These are phyloP conservation scores for Spiromastix sp. DNA, from an alignment of 2,329 filamentous ascomycete species.

Conservation along the genomic window DNA sequence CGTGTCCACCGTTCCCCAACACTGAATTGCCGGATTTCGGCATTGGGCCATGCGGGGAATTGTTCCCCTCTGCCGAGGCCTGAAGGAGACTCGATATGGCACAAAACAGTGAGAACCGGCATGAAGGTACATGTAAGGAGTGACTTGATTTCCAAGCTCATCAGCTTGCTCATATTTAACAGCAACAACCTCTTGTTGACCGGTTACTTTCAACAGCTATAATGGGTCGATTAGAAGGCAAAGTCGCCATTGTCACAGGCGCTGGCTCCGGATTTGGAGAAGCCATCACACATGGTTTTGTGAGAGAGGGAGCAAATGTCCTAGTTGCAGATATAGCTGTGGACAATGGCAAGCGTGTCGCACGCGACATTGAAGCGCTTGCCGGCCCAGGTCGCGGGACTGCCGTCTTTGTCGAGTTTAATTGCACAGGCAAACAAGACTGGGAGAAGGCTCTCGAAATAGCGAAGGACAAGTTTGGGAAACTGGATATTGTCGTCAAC, in stretches of 20 bases:
- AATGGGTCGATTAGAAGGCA: constrained; percentile 27
- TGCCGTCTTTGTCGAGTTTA: constrained; percentile 9
- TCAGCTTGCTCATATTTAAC: no score
- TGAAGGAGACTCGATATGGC: no score
- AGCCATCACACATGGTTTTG: constrained; percentile 20
- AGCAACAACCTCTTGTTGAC: no score
- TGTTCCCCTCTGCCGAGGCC: no score
- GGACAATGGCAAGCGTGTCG: constrained; percentile 8
- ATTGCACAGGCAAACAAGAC: constrained; percentile 16
- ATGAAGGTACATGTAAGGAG: no score
- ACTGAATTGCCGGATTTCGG: no score
- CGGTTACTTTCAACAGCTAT: no score
- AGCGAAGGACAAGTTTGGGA: constrained; percentile 14
- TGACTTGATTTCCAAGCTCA: no score
- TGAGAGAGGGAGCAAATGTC: constrained; percentile 19
- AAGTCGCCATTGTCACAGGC: constrained; percentile 34
- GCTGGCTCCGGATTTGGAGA: constrained; percentile 19
- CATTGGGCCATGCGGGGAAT: no score
- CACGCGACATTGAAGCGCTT: constrained; percentile 8
- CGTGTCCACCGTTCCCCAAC: no score
- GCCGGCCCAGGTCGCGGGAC: background rate
- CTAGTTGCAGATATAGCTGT: constrained; percentile 18
- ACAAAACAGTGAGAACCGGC: no score
- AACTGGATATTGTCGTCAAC: constrained; percentile 35
- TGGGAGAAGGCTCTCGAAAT: constrained; percentile 19